Evolutionary conservation across 345 rosid species (phyloP), one percentile per base, ranked within the genome.

Genomic region (Brassica carinata): DNA sequence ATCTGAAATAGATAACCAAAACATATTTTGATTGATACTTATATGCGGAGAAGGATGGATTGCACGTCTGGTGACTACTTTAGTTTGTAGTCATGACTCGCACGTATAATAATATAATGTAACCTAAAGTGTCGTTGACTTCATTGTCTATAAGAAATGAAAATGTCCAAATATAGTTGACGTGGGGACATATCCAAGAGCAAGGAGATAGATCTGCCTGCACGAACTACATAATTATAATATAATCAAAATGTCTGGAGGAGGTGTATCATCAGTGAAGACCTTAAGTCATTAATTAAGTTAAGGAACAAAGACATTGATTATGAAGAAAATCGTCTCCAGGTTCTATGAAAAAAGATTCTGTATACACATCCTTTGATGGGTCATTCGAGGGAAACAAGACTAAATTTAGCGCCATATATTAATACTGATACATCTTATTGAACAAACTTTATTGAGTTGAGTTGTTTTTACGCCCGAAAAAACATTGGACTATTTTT

Each of bases 131-230:
- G 61, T 73, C 73, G 19, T 73, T 72, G 77, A 79, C 69, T 72
- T 72, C 40, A 53, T 64, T 69, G 65, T 33, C 30, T 64, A 30
- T 2, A 15, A 15, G 33, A 45, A 72, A 4, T 53, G 62, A 29
- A 65, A 66, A 53, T 53, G 58, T 66, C 13, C 5, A 2, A 23
- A 71, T 48, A 23, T 55, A 57, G 61, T 79, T 79, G 77, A 67
- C 74, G 67, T 59, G 55, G 53, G 69, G 68, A 73, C 55, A 31
- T 31, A 64, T 53, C 74, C 64, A 67, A 79, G 38, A 61, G 33
- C 66, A 78, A 26, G 36, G 3, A 66, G 40, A 79, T 79, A 67
- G 78, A 79, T 73, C 57, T 61, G 83, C 78, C 65, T 79, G 83
- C 83, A 79, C 78, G 83, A 79, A 17, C 76, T 38, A 66, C 51